These are phyloP conservation scores for Monosporascus ibericus DNA, from an alignment of 2,329 filamentous ascomycete genomes.

Conservation along the genomic window DNA sequence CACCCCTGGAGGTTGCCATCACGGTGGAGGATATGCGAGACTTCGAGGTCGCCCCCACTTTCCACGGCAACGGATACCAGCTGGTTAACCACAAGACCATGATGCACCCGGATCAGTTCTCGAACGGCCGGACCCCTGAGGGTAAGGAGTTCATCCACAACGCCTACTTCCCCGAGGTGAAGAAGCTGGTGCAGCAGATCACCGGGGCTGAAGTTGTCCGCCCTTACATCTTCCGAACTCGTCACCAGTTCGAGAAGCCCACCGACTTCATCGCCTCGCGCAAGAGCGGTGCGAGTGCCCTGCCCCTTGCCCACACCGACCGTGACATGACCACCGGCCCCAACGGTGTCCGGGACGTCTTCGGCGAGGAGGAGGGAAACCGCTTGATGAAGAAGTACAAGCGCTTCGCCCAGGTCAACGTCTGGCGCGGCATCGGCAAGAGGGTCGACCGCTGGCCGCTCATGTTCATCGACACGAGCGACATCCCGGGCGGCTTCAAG, in stretches of 20 bases:
- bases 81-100: slow-evolving; percentile 19
- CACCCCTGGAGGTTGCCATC: slow-evolving; percentile 19
- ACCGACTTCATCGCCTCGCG: slow-evolving; percentile 18
- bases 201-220: slow-evolving; percentile 19
- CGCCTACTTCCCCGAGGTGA: slow-evolving; percentile 21
- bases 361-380: slow-evolving; percentile 16
- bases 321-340: slow-evolving; percentile 20
- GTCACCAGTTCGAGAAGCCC: slow-evolving; percentile 18
- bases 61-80: slow-evolving; percentile 17
- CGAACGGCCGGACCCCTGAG: slow-evolving; percentile 11
- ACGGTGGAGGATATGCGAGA: slow-evolving; percentile 20
- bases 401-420: slow-evolving; percentile 21
- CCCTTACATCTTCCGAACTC: slow-evolving; percentile 22
- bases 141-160: slow-evolving; percentile 21
- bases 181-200: slow-evolving; percentile 19
- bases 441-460: slow-evolving; percentile 22
- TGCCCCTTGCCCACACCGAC: slow-evolving; percentile 22
- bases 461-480: slow-evolving; percentile 20
- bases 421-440: slow-evolving; percentile 22
- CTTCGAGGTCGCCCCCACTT: slow-evolving; percentile 11
- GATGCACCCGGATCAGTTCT: slow-evolving; percentile 19
- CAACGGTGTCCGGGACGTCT: slow-evolving; percentile 19
- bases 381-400: slow-evolving; percentile 15
- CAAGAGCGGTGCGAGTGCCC: slow-evolving; percentile 15
- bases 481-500: slow-evolving; percentile 14